Evolutionary conservation across 192 early-diverging fungal species (phyloP).

Genomic region (Rhizoclosmatium sp.): DNA sequence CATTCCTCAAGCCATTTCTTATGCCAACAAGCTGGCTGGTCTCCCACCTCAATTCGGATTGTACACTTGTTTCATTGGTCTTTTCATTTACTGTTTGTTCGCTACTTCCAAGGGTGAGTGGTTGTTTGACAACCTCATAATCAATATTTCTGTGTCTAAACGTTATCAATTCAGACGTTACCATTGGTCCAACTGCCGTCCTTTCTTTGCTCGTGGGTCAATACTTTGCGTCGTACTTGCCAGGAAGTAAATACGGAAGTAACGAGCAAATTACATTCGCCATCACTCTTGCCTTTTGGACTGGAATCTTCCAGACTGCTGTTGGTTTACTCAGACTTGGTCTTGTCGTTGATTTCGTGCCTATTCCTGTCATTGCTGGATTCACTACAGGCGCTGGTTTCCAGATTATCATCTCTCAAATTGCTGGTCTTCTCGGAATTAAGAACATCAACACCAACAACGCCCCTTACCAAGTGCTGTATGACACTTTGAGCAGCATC

Average conservation of each 20-base stretch:
- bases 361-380: slow-evolving; percentile 63
- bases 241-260: slow-evolving; percentile 19
- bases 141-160: too few relatives aligned
- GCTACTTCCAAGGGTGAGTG: slow-evolving; percentile 70
- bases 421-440: slow-evolving; percentile 83
- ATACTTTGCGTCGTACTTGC: slow-evolving; percentile 52
- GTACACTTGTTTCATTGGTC: slow-evolving; percentile 78
- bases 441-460: slow-evolving; percentile 74
- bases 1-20: slow-evolving; percentile 75
- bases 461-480: slow-evolving; percentile 77
- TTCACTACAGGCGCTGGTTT: slow-evolving; percentile 87
- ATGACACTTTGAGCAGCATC: slow-evolving; percentile 61
- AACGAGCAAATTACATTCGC: slow-evolving; percentile 56
- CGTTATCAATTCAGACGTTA: slow-evolving; percentile 49
- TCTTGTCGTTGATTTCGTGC: slow-evolving; percentile 87
- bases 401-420: slow-evolving; percentile 82
- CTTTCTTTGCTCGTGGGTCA: slow-evolving; percentile 79
- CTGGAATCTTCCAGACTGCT: slow-evolving; percentile 72
- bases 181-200: slow-evolving; percentile 80
- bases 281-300: slow-evolving; percentile 72
- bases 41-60: slow-evolving; percentile 78
- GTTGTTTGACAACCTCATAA: too few relatives aligned
- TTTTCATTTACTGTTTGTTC: slow-evolving; percentile 74
- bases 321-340: slow-evolving; percentile 86
- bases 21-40: slow-evolving; percentile 73